Base-by-base conservation (phyloP, 352 stramenopile genomes). In the Phytophthora crassamura region DNA sequence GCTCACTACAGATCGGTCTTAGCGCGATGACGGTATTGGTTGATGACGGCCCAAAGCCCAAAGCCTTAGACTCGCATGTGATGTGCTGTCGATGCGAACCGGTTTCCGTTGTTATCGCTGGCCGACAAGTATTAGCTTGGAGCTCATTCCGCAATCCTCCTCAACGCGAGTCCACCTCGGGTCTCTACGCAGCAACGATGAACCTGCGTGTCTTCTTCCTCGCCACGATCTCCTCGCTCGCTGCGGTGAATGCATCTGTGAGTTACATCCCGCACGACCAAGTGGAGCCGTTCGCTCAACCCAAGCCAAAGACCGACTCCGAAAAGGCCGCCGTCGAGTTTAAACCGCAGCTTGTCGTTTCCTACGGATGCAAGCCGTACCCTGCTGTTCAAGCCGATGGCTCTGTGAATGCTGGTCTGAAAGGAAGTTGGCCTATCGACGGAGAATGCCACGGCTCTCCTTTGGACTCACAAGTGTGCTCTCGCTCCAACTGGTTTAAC, bases 401-500 rank as follows among this genome's bases (percentile, higher is more conserved):
- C 3, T 38, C 30, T 0, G 40, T 65, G 11, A 53, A 28, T 14
- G 36, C 18, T 7, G 58, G 48, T 38, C 34, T 67, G 1, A 53
- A 43, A 25, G 25, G 40, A n/a, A 35, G 2, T 9, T 25, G 40
- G 3, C 12, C 4, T 16, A 3, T 18, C 14, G 32, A 51, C 15
- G 42, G 33, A 9, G 33, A 53, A 12, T 74, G 65, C 42, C 38
- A 47, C n/a, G 53, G 47, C 0, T 63, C 66, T 7, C 16, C 14
- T 34, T 32, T 53, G 12, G 66, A 59, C 14, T 63, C 66, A 0
- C 67, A 75, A 46, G 46, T 75, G 2, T 75, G 69, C 28, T 54
- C 61, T 15, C 67, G 62, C 12, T 60, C 62, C 14, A 34, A 18
- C 10, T 56, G 32, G 39, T 72, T 72, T 50, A 62, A 74, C 15